Evolutionary conservation across 2,329 filamentous ascomycete species (phyloP), one percentile per base, ranked within the genome.

Genomic region (Pestalotiopsis sp.): DNA sequence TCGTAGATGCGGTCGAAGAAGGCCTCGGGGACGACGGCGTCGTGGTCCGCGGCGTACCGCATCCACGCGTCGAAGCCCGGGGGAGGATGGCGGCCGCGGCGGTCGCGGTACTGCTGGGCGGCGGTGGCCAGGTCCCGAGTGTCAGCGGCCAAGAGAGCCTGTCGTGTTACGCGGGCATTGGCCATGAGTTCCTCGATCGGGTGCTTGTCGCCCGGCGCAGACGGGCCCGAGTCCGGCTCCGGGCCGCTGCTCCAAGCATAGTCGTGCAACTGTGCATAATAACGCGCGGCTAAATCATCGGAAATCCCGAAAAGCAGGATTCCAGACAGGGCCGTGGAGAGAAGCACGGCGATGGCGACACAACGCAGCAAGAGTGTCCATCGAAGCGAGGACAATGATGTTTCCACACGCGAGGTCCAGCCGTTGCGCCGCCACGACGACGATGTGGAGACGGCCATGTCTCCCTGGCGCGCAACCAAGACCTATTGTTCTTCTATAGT

Each of bases 1-100:
- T 89, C 85, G 79, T 90, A 89, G 68, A 91, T 88, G 69, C 89
- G 87, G 74, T 90, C 87, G 78, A 90, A 91, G 73, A 88, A 91
- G 67, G 89, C 86, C 73, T 91, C 89, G 52, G 91, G 82, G 11
- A 90, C 81, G 67, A 90, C 78, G n/a, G 87, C 84, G 45, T 87
- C 79, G 58, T 81, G 81, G 31, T 85, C 80, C 23, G 79, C 73
- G 6, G 89, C 89, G 68, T 87, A 88, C 39, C 81, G 78, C 72
- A 87, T 85, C 89, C 89, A 91, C 61, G 83, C 79, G 70, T 89
- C 84, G 73, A 91, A 91, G n/a, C 87, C 87, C 0, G 89, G 89
- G 3, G 89, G 89, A 2, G 89, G 89, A 72, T 91, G 87, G 27
- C 89, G 83, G 25, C 87, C 88, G 70, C 89, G 83, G 62, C 84